A percentile compares a stretch with the other conserved stretches of the same genome.
Conservation (phyloP, 2,329 filamentous ascomycete genomes). For the Talaromyces sp. region DNA sequence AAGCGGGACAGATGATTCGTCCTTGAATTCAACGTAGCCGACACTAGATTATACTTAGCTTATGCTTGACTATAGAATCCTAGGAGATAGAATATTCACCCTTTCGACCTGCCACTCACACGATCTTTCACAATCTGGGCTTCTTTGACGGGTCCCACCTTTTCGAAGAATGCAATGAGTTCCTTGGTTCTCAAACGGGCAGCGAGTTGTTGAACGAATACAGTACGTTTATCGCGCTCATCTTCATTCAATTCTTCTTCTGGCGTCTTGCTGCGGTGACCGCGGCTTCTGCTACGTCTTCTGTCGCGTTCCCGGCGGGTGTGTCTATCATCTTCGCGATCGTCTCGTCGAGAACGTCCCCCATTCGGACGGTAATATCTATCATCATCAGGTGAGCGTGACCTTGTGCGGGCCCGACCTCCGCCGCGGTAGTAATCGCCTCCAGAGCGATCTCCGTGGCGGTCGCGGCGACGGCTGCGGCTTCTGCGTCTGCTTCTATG, state of each 20-base stretch:
- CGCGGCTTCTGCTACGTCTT: constrained; percentile 43
- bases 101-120: constrained; percentile 94
- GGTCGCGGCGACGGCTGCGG: constrained; percentile 71
- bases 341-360: constrained; percentile 49
- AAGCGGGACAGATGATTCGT: constrained; percentile 86
- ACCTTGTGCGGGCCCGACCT: constrained; percentile 64
- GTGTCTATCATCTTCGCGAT: constrained; percentile 46
- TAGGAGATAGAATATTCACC: constrained; percentile 57
- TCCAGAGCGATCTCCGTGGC: constrained; percentile 62
- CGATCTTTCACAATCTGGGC: constrained; percentile 98
- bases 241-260: constrained; percentile 83
- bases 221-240: constrained; percentile 91
- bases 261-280: constrained; percentile 46
- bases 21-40: constrained; percentile 98
- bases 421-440: constrained; percentile 69
- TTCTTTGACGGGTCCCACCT: constrained; percentile 89
- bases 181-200: constrained; percentile 89
- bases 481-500: constrained; percentile 78
- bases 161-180: constrained; percentile 91
- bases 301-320: constrained; percentile 51
- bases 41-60: constrained; percentile 58
- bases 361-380: constrained; percentile 52
- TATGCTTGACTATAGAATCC: constrained; percentile 32
- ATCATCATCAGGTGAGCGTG: constrained; percentile 65
- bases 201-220: constrained; percentile 97